Conservation (phyloP, 805 yeast species). For the Blastobotrys muscicola region DNA sequence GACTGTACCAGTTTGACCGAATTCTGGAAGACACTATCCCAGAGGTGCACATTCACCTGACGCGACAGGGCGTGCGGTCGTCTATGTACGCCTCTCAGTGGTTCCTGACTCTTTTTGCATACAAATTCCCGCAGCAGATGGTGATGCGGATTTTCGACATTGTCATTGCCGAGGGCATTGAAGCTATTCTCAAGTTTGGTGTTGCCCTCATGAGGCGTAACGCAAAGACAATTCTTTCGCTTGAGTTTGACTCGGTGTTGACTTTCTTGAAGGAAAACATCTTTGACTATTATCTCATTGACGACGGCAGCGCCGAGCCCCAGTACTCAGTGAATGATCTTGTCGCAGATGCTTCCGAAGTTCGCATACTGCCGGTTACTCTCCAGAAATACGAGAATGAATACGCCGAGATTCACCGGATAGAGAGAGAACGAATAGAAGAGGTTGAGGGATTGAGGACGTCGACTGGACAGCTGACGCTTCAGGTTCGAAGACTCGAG, state of each 20-base stretch:
- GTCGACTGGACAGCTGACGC: constrained; percentile 62
- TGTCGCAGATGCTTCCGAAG: constrained; percentile 67
- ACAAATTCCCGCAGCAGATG: constrained; percentile 83
- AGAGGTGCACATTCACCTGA: constrained; percentile 59
- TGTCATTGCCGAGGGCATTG: constrained; percentile 84
- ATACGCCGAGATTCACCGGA: constrained; percentile 58
- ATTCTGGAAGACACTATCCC: constrained; percentile 72
- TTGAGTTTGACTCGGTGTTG: constrained; percentile 69
- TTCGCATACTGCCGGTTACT: constrained; percentile 63
- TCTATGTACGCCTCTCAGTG: constrained; percentile 98
- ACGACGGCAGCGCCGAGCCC: constrained; percentile 13
- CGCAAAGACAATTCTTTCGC: constrained; percentile 43
- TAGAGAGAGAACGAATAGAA: constrained; percentile 54
- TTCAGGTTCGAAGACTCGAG: constrained; percentile 66
- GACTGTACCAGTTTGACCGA: constrained; percentile 84
- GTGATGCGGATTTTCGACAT: constrained; percentile 83
- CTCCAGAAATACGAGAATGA: constrained; percentile 65
- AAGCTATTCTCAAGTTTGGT: constrained; percentile 76
- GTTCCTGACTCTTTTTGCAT: constrained; percentile 92
- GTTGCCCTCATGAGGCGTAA: constrained; percentile 69
- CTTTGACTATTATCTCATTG: constrained; percentile 57
- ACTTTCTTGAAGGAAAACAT: constrained; percentile 71
- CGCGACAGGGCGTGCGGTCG: constrained; percentile 78
- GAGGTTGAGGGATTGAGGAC: constrained; percentile 52
- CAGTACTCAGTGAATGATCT: constrained; percentile 60